Conservation (phyloP, 352 stramenopile species). For the Plasmopara muralis region DNA sequence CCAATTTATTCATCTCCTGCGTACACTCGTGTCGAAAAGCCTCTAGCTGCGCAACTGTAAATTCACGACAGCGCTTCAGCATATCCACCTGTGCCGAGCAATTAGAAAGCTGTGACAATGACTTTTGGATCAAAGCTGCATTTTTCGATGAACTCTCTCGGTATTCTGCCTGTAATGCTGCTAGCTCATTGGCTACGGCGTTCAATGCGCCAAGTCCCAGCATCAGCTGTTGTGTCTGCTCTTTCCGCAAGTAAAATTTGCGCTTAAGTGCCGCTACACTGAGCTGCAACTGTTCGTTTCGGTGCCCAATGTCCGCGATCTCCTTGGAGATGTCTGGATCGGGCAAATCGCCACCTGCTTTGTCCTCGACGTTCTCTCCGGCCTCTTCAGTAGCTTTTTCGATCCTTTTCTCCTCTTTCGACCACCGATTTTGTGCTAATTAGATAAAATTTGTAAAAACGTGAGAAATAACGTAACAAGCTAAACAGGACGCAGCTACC, state of each 20-base stretch:
- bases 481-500: too few relatives aligned
- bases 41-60: slow-evolving; percentile 35
- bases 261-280: slow-evolving; percentile 38
- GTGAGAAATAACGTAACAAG: too few relatives aligned
- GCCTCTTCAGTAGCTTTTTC: slow-evolving; percentile 1
- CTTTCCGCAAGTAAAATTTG: slow-evolving; percentile 28
- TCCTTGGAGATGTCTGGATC: slow-evolving; percentile 13
- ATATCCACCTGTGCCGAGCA: slow-evolving; percentile 45
- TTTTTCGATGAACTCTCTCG: slow-evolving; percentile 39
- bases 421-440: slow-evolving; percentile 1
- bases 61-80: slow-evolving; percentile 26
- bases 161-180: slow-evolving; percentile 39
- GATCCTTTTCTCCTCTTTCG: slow-evolving; percentile 8
- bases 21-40: slow-evolving; percentile 37
- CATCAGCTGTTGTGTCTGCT: slow-evolving; percentile 34
- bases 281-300: slow-evolving; percentile 35
- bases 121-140: slow-evolving; percentile 41
- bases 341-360: neutral
- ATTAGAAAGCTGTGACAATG: slow-evolving; percentile 40
- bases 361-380: neutral
- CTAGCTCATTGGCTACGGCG: slow-evolving; percentile 34
- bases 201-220: slow-evolving; percentile 30
- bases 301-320: slow-evolving; percentile 24
- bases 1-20: slow-evolving; percentile 38
- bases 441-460: slow-evolving; percentile 3